Base-by-base conservation (phyloP, 176 grass and related monocot genomes). In the Bothriochloa decipiens region DNA sequence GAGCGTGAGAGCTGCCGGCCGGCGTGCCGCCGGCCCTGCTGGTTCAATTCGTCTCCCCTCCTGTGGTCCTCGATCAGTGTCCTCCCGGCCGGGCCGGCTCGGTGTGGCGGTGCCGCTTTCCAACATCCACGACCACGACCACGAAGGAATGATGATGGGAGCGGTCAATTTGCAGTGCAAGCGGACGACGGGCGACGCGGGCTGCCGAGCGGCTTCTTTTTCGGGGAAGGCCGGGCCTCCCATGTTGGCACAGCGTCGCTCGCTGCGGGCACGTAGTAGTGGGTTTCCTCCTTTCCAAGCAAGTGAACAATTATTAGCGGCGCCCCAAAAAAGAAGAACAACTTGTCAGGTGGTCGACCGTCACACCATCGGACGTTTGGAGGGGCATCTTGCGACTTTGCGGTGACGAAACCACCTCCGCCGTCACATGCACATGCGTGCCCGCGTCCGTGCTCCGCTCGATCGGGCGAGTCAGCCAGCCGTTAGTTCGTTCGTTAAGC, bases 261-360 rank as follows among this genome's bases (percentile, higher is more conserved):
- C 20, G 1, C 3, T 32, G 46, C 46, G 0, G 2, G n/a, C 57
- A 61, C 57, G 63, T 13, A 11, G 79, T 63, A 65, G 80, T 86
- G 87, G 83, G 88, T 89, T 85, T 82, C 88, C 78, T 72, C 42
- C 88, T 86, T 89, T 86, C 60, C 10, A 89, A 86, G 88, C 88
- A 89, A 89, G 64, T n/a, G 83, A 76, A 3, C 52, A 77, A 86
- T 86, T 17, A 82, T 86, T 72, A 77, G 88, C 43, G 0, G 0
- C 22, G 0, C 22, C 8, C 57, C 69, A 26, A 3, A 17, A 82
- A 90, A 35, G 72, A 47, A 73, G 50, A 46, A 7, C 33, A 55
- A 60, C 18, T 82, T 73, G 88, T 82, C 79, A 78, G 88, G 78
- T 66, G 78, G 88, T 82, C 74, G 79, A 78, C 88, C 18, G 36